Evolutionary conservation across 2,329 filamentous ascomycete genomes (phyloP).

Genomic region (Penicillium sp.): DNA sequence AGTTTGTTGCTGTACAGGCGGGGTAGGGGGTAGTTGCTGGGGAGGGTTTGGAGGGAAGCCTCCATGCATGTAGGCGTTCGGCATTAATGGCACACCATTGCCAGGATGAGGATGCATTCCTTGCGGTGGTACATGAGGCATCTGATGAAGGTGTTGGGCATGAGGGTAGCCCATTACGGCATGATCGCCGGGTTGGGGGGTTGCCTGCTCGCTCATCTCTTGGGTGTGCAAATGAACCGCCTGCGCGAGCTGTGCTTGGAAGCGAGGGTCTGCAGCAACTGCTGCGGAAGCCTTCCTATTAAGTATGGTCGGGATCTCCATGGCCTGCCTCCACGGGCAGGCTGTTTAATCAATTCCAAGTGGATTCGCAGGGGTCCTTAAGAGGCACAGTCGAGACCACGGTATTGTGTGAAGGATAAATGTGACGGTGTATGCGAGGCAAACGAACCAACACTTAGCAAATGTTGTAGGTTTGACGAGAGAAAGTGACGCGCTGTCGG

Average conservation of each 20-base stretch:
- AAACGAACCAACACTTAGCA: not conserved
- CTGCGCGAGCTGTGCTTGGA: slow-evolving; percentile 43
- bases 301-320: slow-evolving; percentile 52
- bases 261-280: slow-evolving; percentile 40
- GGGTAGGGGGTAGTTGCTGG: slow-evolving; percentile 43
- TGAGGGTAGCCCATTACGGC: slow-evolving; percentile 56
- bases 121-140: slow-evolving; percentile 47
- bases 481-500: not conserved
- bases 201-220: slow-evolving; percentile 57
- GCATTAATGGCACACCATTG: slow-evolving; percentile 51
- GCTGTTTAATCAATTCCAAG: slow-evolving; percentile 7
- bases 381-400: not conserved
- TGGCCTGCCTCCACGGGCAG: slow-evolving; percentile 36
- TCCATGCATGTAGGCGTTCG: slow-evolving; percentile 51
- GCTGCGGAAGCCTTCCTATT: slow-evolving; percentile 47
- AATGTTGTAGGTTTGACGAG: not conserved
- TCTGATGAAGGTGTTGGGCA: slow-evolving; percentile 49
- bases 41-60: slow-evolving; percentile 33
- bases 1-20: slow-evolving; percentile 26
- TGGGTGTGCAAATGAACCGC: slow-evolving; percentile 35
- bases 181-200: slow-evolving; percentile 53
- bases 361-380: not conserved
- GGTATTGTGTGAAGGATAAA: not conserved
- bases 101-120: slow-evolving; percentile 40
- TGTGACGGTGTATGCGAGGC: not conserved